These are phyloP conservation scores for Pythium sukuiense DNA, from an alignment of 352 stramenopile genomes.

Conservation along the genomic window DNA sequence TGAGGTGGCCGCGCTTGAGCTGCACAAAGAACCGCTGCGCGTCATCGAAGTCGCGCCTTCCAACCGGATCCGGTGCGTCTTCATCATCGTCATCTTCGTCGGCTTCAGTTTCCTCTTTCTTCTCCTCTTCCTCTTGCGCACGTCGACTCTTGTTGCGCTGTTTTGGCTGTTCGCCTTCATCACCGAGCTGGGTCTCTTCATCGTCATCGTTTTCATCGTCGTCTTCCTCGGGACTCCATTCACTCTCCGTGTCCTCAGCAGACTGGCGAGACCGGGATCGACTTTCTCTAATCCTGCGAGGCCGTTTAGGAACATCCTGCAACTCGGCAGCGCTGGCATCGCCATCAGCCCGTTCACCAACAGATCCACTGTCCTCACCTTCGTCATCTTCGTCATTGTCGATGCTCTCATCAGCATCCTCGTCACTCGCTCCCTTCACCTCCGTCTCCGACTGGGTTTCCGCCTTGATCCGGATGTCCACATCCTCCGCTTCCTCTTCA, in stretches of 20 bases:
- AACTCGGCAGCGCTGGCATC: not conserved
- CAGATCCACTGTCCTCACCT: not conserved
- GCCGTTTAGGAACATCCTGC: not conserved
- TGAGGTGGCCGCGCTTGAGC: conserved; percentile 10
- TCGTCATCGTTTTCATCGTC: conserved; percentile 13
- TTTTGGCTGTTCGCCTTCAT: not conserved
- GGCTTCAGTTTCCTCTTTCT: not conserved
- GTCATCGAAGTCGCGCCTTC: conserved; percentile 7
- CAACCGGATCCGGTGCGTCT: conserved; percentile 1
- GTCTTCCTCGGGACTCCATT: conserved; percentile 8
- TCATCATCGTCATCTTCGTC: conserved; percentile 12
- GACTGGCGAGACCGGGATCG: not conserved
- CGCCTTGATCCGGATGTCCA: conserved; percentile 3
- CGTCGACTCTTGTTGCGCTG: not conserved
- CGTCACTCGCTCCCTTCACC: not conserved
- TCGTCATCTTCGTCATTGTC: conserved; percentile 11
- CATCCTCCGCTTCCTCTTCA: not conserved
- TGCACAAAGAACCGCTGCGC: conserved; percentile 4
- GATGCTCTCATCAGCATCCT: conserved; percentile 5
- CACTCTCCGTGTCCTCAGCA: not conserved
- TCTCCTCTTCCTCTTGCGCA: not conserved
- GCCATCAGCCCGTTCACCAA: not conserved
- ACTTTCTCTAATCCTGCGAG: not conserved
- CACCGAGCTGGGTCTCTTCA: conserved; percentile 17
- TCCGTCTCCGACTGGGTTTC: not conserved